These are phyloP conservation scores for Gossypium mustelinum DNA, from an alignment of 345 rosid species.

Conservation along the genomic window DNA sequence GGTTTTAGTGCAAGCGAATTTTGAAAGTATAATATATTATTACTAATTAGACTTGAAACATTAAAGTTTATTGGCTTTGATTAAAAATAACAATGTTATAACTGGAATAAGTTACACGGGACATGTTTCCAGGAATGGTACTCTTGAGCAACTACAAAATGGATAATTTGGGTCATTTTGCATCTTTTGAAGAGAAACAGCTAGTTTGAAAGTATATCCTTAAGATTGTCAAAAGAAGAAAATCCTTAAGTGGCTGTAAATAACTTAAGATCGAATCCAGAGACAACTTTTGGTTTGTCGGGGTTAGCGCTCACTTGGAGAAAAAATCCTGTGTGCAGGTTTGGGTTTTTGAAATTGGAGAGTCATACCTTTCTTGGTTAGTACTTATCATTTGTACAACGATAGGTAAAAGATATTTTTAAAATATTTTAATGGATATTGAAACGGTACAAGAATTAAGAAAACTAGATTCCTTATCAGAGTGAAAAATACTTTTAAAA, in stretches of 20 bases:
- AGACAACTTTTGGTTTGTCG: too few relatives aligned
- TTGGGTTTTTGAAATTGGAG: too few relatives aligned
- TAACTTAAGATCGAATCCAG: neutral
- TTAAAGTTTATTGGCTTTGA: neutral
- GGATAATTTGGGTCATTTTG: neutral
- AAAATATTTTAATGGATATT: too few relatives aligned
- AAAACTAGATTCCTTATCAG: too few relatives aligned
- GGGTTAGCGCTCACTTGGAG: too few relatives aligned
- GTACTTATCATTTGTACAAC: too few relatives aligned
- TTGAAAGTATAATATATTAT: neutral
- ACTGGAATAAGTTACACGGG: neutral
- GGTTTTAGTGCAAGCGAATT: too few relatives aligned
- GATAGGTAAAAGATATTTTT: too few relatives aligned
- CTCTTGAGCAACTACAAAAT: neutral
- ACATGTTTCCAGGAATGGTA: slow-evolving; percentile 1
- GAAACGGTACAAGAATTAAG: too few relatives aligned
- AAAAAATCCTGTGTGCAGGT: neutral
- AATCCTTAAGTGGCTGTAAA: neutral
- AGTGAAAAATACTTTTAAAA: too few relatives aligned
- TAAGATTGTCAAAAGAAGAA: neutral
- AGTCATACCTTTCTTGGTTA: too few relatives aligned
- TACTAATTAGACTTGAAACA: neutral
- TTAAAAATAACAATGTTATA: neutral
- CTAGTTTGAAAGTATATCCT: slow-evolving; percentile 4
- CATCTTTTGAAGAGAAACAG: neutral